Base-by-base conservation (phyloP, 805 yeast species). In the Wickerhamiella shivajii region DNA sequence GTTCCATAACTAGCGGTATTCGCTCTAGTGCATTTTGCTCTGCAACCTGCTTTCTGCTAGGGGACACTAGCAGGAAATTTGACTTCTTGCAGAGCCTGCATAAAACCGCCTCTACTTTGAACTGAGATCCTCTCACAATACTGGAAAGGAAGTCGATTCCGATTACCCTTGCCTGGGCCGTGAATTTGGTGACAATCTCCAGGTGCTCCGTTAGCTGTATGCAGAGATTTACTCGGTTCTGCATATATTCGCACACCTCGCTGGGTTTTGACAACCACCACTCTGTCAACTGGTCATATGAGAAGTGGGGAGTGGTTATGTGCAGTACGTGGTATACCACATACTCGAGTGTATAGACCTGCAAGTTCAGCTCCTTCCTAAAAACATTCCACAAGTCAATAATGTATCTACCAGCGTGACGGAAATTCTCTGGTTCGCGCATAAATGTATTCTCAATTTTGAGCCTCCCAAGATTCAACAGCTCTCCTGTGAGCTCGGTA, bases 101-200 rank as follows among this genome's bases (percentile, higher is more conserved):
- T 42, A 90, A 56, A 24, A 85, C 64, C 1, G 96, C 79, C 49
- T 90, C 98, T 2, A 90, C 95, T 50, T 81, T 85, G 51, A 65
- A 90, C 49, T 90, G 98, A 0, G 97, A 87, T 0, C 98, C 98
- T 38, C 98, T 55, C 33, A 80, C 77, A 39, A 78, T 71, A 6
- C 84, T 81, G 3, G 96, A 81, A 49, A 74, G 67, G 51, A 84
- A 90, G 45, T 90, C 97, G 18, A 90, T 71, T 0, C 98, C 98
- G 15, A 84, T 66, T 20, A 90, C 53, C 29, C 94, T 61, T 0
- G 95, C 80, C 52, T 80, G 79, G 44, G 85, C 97, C 10, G 77
- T 69, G 14, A 77, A 79, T 44, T 74, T 64, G 9, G 73, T 63
- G 2, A 87, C 61, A 4, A 79, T 46, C 44, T 84, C 94, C 35